Evolutionary conservation across 1,284 basidiomycete species (phyloP).

Genomic region (Fomes fomentarius): DNA sequence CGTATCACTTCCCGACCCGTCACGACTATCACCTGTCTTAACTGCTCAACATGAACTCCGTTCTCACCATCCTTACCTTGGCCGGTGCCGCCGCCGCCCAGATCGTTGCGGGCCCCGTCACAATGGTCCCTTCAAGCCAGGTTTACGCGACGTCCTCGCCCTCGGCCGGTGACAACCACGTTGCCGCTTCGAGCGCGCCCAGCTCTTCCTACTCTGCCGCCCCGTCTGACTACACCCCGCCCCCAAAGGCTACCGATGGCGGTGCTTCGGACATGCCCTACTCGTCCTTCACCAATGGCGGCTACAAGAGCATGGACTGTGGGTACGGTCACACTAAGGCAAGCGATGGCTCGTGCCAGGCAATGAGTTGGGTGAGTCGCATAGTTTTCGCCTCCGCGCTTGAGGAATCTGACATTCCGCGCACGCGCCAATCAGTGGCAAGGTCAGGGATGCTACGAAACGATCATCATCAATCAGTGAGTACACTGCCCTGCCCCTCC

Average conservation of each 20-base stretch:
- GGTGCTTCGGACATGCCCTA: constrained; percentile 57
- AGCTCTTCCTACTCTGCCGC: constrained; percentile 27
- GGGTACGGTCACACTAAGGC: constrained; percentile 67
- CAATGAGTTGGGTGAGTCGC: constrained; percentile 58
- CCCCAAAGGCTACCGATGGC: constrained; percentile 41
- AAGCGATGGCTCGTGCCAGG: constrained; percentile 55
- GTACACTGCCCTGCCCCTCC: constrained; percentile 5
- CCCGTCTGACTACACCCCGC: constrained; percentile 44
- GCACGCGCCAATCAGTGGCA: constrained; percentile 35
- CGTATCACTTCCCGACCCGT: constrained; percentile 40
- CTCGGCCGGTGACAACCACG: constrained; percentile 20
- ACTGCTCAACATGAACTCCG: constrained; percentile 60
- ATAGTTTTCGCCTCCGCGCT: background rate
- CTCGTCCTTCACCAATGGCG: constrained; percentile 57
- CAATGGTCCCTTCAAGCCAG: constrained; percentile 44
- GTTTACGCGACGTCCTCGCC: constrained; percentile 21
- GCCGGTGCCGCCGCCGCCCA: constrained; percentile 59
- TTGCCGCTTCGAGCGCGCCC: constrained; percentile 17
- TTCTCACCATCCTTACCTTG: constrained; percentile 59
- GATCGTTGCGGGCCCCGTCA: constrained; percentile 51
- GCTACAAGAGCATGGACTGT: constrained; percentile 65
- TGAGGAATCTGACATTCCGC: constrained; percentile 1
- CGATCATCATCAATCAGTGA: constrained; percentile 62
- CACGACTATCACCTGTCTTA: constrained; percentile 27
- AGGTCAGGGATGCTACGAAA: constrained; percentile 63